Percentiles rank a stretch among this genome's conserved stretches.
Conservation (phyloP, 164 flowering plant genomes). For the Magnolia officinalis region DNA sequence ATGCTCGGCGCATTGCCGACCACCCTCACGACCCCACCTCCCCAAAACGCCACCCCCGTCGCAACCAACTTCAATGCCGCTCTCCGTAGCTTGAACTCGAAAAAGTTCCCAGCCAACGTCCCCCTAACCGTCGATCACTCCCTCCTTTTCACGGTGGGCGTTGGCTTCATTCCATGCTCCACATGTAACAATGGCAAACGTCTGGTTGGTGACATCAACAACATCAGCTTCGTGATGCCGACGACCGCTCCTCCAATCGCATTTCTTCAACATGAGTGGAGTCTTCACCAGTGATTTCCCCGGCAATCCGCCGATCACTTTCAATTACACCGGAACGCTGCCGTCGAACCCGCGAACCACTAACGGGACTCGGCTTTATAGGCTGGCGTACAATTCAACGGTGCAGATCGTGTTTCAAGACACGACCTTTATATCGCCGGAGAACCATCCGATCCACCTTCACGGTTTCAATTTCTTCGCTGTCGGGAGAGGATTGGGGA, state of each 20-base stretch:
- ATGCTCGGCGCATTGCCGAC: slow-evolving; percentile 36
- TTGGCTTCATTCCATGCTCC: slow-evolving; percentile 61
- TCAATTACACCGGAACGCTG: slow-evolving; percentile 53
- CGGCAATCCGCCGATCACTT: slow-evolving; percentile 44
- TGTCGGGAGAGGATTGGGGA: slow-evolving; percentile 69
- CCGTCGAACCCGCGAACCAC: slow-evolving; percentile 30
- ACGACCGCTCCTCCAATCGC: slow-evolving; percentile 67
- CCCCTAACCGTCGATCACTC: slow-evolving; percentile 47
- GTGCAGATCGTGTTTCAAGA: slow-evolving; percentile 70
- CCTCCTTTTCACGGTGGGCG: slow-evolving; percentile 60
- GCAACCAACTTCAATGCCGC: slow-evolving; percentile 53
- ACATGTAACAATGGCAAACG: slow-evolving; percentile 63
- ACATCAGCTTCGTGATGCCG: slow-evolving; percentile 73
- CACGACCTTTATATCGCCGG: slow-evolving; percentile 56
- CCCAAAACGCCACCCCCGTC: slow-evolving; percentile 52
- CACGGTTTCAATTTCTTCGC: slow-evolving; percentile 76
- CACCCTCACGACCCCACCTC: slow-evolving; percentile 46
- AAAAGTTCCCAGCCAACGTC: slow-evolving; percentile 52
- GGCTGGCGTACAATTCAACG: slow-evolving; percentile 44
- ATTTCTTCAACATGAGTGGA: slow-evolving; percentile 55
- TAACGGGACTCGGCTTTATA: slow-evolving; percentile 54
- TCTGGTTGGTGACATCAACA: slow-evolving; percentile 57
- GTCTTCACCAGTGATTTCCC: slow-evolving; percentile 77
- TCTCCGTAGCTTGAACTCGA: slow-evolving; percentile 59
- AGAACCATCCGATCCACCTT: slow-evolving; percentile 70